phyloP scores from a whole-genome alignment of 192 early-diverging fungal species.

The Radiomyces spectabilis region DNA sequence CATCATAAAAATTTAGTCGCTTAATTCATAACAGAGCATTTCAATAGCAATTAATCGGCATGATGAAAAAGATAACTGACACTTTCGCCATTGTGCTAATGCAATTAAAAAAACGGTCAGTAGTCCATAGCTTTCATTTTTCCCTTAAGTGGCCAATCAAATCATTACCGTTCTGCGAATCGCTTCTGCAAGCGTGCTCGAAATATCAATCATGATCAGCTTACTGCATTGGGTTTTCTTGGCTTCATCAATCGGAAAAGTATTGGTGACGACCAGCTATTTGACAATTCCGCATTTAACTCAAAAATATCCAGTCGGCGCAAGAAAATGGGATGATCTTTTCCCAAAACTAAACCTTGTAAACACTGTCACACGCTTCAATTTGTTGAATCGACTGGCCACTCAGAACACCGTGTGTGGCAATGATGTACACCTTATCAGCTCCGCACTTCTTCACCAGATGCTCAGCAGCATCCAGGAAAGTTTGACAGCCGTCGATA shows the following conservation, averaged over 20 bases:
- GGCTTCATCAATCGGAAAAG: conserved; percentile 73
- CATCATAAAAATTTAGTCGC: too few species aligned
- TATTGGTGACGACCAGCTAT: conserved; percentile 83
- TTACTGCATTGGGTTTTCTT: conserved; percentile 67
- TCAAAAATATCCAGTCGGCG: too few species aligned
- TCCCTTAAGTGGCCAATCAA: too few species aligned
- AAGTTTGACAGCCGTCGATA: conserved; percentile 86
- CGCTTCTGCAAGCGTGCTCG: conserved; percentile 87
- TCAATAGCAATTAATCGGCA: conserved; percentile 23
- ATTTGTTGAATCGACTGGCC: conserved; percentile 81
- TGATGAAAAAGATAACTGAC: conserved; percentile 26
- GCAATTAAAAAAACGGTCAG: background rate
- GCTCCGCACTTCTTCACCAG: conserved; percentile 77
- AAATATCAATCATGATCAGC: conserved; percentile 80
- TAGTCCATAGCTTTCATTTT: background rate
- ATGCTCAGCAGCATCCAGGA: conserved; percentile 86
- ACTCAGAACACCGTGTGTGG: conserved; percentile 92
- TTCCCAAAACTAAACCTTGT: conserved; percentile 14
- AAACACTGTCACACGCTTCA: conserved; percentile 41
- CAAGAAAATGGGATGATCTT: too few species aligned
- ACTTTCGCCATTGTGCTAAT: conserved; percentile 32
- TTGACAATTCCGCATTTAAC: too few species aligned
- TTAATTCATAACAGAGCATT: too few species aligned
- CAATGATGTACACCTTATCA: conserved; percentile 81
- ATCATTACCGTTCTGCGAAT: conserved; percentile 60